phyloP scores from a whole-genome alignment of 495 filamentous ascomycete genomes.

The Aspergillus kassunensis region DNA sequence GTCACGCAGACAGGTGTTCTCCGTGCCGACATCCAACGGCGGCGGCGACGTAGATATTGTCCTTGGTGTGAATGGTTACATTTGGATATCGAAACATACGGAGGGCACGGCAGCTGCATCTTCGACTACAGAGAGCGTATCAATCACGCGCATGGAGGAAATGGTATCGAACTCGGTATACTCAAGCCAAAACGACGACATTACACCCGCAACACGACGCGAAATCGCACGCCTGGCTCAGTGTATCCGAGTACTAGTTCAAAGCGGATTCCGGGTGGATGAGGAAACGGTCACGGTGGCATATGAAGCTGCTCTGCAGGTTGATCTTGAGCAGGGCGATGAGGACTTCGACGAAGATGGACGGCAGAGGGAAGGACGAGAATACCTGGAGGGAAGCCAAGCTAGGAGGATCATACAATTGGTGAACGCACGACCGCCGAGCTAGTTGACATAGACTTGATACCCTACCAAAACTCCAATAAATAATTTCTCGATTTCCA shows the following conservation, averaged over 20 bases:
- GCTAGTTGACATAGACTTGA: constrained; percentile 1
- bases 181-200: constrained; percentile 84
- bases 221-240: constrained; percentile 83
- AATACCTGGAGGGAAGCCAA: constrained; percentile 70
- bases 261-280: constrained; percentile 78
- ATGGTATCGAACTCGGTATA: constrained; percentile 70
- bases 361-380: constrained; percentile 37
- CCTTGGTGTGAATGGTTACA: constrained; percentile 91
- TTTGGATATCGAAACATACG: constrained; percentile 82
- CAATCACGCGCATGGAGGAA: constrained; percentile 82
- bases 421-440: constrained; percentile 20
- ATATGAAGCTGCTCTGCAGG: constrained; percentile 74
- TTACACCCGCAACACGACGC: constrained; percentile 66
- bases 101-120: constrained; percentile 50
- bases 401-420: constrained; percentile 62
- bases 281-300: constrained; percentile 83
- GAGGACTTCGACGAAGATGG: constrained; percentile 45
- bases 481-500: no score
- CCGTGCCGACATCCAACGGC: constrained; percentile 59
- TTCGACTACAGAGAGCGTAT: constrained; percentile 45
- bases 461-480: no score
- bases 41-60: constrained; percentile 82
- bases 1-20: constrained; percentile 80
- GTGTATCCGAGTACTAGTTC: constrained; percentile 74
- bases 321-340: constrained; percentile 57